A percentile compares a stretch with the other conserved stretches of the same genome.
These are phyloP conservation scores for Talaromyces funiculosus DNA, from an alignment of 2,329 filamentous ascomycete genomes.

Conservation along the genomic window DNA sequence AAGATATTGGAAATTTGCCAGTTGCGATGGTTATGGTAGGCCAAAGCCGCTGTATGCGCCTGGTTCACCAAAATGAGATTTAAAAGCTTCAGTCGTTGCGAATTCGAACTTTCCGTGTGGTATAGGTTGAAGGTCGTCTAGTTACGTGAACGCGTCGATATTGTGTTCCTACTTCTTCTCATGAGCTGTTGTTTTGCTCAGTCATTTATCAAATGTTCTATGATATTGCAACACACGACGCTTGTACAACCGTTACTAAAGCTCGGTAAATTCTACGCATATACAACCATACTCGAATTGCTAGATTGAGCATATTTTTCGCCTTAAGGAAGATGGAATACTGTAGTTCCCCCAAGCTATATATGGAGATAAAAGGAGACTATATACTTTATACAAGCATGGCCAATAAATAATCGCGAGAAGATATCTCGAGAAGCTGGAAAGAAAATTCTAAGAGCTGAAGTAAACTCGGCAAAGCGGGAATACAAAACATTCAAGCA, in stretches of 20 bases:
- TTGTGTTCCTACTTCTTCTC: not conserved
- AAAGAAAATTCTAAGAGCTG: not conserved
- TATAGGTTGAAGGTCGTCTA: not conserved
- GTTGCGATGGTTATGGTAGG: slow-evolving; percentile 8
- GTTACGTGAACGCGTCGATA: not conserved
- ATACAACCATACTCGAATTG: not conserved
- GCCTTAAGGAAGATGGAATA: not conserved
- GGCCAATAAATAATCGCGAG: not conserved
- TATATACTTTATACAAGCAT: not conserved
- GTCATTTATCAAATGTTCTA: no score
- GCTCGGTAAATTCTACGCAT: not conserved
- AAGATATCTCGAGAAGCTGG: not conserved
- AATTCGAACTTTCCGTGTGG: not conserved
- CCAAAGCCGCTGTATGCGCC: slow-evolving; percentile 8
- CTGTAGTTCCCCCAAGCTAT: no score
- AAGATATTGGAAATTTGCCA: slow-evolving; percentile 13
- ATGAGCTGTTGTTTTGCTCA: not conserved
- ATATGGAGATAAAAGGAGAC: not conserved
- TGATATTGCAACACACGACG: no score
- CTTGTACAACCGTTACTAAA: not conserved
- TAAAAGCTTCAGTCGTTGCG: not conserved
- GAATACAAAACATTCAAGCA: not conserved
- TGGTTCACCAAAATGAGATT: not conserved
- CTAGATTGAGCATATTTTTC: not conserved
- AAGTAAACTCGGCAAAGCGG: not conserved